Base-by-base conservation (phyloP, 768 basidiomycete species). In the Boletus speciosus region DNA sequence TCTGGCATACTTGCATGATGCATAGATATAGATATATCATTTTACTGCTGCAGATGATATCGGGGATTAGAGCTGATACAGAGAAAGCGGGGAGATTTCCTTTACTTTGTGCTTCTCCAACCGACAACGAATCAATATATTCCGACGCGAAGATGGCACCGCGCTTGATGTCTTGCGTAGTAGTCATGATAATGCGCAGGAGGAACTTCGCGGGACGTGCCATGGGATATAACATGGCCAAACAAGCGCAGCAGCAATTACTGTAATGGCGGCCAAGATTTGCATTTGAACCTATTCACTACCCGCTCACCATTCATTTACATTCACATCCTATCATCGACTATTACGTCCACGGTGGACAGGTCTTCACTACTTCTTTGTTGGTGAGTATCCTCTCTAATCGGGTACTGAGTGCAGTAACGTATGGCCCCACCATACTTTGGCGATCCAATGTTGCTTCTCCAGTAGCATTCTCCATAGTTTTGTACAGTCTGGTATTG, bases 401-500 rank as follows among this genome's bases (percentile, higher is more conserved):
- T 35, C 19, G 19, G 8, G 19, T 19, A 8, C 3, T 19, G 35
- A 25, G 23, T n/a, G 29, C 23, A 3, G 21, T 23, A 36, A 51
- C 43, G 6, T 21, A 10, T 15, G 19, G 4, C 9, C n/a, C 35
- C 27, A n/a, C 47, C 8, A 37, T 27, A 25, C 36, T 8, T 31
- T 36, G 16, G n/a, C 31, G 10, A 3, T 14, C 23, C 6, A 16
- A 25, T 12, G 12, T 16, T 9, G 9, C 32, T 23, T 47, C 32
- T 16, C 6, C 25, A 39, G 35, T 25, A 14, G 12, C 21, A 37
- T 21, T 41, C 38, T n/a, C 21, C 44, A n/a, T 53, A 48, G 57
- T 54, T 63, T 61, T 62, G 61, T 55, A 58, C 57, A 56, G 61
- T 59, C 60, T 15, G 60, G 60, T 49, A 55, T 62, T 62, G 58